Base-by-base conservation (phyloP, 108 stramenopile species). In the Fragilaria crotonensis region DNA sequence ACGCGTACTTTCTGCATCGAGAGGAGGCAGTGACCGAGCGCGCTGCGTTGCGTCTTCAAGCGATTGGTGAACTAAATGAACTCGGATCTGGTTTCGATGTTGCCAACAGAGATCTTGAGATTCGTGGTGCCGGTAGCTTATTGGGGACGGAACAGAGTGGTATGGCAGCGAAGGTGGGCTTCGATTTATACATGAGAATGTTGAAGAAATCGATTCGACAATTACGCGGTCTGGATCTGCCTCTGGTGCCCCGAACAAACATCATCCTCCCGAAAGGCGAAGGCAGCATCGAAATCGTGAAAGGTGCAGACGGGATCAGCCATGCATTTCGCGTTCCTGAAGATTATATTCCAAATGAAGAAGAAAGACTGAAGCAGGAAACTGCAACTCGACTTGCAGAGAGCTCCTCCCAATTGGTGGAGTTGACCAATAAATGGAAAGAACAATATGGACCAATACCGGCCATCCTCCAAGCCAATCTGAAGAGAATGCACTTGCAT, bases 161-260 rank as follows among this genome's bases (percentile, higher is more conserved):
- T 41, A 83, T 87, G 68, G 90, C 90, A 0, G 87, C 89, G 25
- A 89, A 80, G 64, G 91, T 97, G 52, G 96, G 96, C 22, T 94
- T 91, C 60, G 96, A 97, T 76, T 52, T 97, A 66, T 97, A 97
- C 76, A 93, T 94, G 93, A 70, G 88, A 45, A 93, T 97, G 89
- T 66, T 95, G 45, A 90, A 88, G 64, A 84, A 88, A 58, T 80
- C 82, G n/a, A 88, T 94, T 55, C 77, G 86, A 19, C 79, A 90
- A 60, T 71, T 94, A 32, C 61, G 86, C 23, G 92, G 92, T 1
- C 62, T 91, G 19, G 90, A 91, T 73, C 45, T 92, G 25, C 82
- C 85, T 18, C 59, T 76, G 14, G 85, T 92, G 7, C 84, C 85
- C 29, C 62, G 85, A 18, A 89, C 85, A 9, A 85, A 88, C 48